Conservation (phyloP, 2,329 filamentous ascomycete genomes). For the Claviceps quebecensis region DNA sequence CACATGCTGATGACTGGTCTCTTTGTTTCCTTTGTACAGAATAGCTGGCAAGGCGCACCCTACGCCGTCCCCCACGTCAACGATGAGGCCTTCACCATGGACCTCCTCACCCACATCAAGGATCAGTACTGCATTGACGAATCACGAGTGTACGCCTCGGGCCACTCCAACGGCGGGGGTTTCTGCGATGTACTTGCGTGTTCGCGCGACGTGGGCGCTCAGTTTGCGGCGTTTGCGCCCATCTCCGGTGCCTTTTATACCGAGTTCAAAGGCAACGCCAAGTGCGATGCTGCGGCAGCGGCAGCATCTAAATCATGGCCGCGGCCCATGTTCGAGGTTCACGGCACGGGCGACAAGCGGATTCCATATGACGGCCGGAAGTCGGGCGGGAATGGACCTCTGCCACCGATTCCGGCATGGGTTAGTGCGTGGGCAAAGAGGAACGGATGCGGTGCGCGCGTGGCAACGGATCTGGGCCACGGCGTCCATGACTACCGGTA, state of each 20-base stretch:
- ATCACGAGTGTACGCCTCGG: constrained; percentile 27
- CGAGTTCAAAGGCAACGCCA: constrained; percentile 13
- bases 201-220: constrained; percentile 18
- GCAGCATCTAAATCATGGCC: constrained; percentile 14
- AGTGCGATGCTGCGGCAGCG: constrained; percentile 19
- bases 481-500: constrained; percentile 9
- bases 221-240: constrained; percentile 28
- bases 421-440: constrained; percentile 23
- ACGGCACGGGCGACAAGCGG: constrained; percentile 32
- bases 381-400: constrained; percentile 22
- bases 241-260: constrained; percentile 29
- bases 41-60: constrained; percentile 26
- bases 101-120: constrained; percentile 26
- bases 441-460: constrained; percentile 7
- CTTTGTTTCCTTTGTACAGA: constrained; percentile 10
- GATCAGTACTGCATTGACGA: constrained; percentile 25
- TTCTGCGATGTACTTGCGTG: constrained; percentile 29
- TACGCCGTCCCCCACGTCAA: constrained; percentile 18
- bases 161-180: constrained; percentile 31
- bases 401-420: constrained; percentile 30
- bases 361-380: constrained; percentile 29
- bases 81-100: constrained; percentile 30
- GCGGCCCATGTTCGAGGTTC: constrained; percentile 34
- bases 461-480: constrained; percentile 1
- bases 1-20: neutral